These are phyloP conservation scores for Carex pumila DNA, from an alignment of 176 grass and related monocot species.

Conservation along the genomic window DNA sequence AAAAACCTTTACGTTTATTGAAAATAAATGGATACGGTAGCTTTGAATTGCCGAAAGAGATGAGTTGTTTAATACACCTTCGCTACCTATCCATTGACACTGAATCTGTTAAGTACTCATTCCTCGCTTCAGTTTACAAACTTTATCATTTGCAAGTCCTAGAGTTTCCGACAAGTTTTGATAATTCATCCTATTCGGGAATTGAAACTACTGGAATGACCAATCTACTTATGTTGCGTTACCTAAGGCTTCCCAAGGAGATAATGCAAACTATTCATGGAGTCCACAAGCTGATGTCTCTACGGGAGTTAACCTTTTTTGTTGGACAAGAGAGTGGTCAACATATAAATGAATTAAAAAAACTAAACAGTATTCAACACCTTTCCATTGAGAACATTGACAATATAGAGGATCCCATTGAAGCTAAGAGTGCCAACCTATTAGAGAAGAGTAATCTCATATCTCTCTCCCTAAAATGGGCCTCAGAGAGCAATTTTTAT, in stretches of 20 bases:
- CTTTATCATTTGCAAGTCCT: too few species aligned
- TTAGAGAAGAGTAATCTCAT: slow-evolving; percentile 9
- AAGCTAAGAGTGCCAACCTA: slow-evolving; percentile 9
- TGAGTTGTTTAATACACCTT: too few species aligned
- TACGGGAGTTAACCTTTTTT: not conserved
- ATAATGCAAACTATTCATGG: slow-evolving; percentile 2
- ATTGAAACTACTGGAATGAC: not conserved
- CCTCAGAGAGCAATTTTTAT: not conserved
- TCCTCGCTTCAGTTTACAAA: too few species aligned
- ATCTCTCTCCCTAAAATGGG: slow-evolving; percentile 6
- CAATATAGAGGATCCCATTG: not conserved
- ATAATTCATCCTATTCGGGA: not conserved
- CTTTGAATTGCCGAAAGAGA: too few species aligned
- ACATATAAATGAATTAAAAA: slow-evolving; percentile 17
- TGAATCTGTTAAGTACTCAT: too few species aligned
- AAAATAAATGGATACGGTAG: too few species aligned
- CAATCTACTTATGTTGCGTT: not conserved
- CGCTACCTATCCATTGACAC: too few species aligned
- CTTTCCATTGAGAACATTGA: slow-evolving; percentile 23
- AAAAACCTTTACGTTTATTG: too few species aligned
- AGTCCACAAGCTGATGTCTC: not conserved
- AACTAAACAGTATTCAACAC: not conserved
- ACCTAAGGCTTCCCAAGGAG: not conserved
- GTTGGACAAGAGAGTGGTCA: slow-evolving; percentile 14
- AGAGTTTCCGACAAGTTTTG: not conserved